phyloP scores from a whole-genome alignment of 1,139 yeast genomes.

The Saccharomycopsis phalli region DNA sequence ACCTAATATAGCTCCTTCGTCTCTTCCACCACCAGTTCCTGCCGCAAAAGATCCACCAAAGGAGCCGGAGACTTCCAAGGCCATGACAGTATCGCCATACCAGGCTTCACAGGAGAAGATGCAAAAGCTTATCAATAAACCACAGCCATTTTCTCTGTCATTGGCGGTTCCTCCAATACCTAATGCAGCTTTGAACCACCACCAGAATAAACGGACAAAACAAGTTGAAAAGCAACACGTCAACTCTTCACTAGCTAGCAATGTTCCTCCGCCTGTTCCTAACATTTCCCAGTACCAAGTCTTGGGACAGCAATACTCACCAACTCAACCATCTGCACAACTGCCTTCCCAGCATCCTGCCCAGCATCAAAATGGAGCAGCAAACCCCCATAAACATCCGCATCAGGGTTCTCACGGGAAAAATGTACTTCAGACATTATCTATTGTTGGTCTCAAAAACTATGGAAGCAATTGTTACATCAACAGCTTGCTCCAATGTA shows the following conservation, averaged over 20 bases:
- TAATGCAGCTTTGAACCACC: neutral
- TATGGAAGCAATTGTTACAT: conserved; percentile 69
- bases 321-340: conserved; percentile 21
- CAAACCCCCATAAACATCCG: conserved; percentile 28
- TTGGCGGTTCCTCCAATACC: conserved; percentile 17
- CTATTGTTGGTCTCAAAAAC: conserved; percentile 59
- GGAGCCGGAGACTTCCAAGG: too few relatives aligned
- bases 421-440: conserved; percentile 32
- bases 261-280: too few relatives aligned
- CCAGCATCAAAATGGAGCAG: conserved; percentile 20
- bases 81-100: conserved; percentile 15
- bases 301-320: conserved; percentile 17
- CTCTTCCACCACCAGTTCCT: too few relatives aligned
- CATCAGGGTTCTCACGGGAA: conserved; percentile 31
- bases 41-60: too few relatives aligned
- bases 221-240: neutral
- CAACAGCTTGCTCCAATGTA: conserved; percentile 58
- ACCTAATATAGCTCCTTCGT: too few relatives aligned
- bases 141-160: conserved; percentile 15
- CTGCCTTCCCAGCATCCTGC: conserved; percentile 22
- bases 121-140: conserved; percentile 18
- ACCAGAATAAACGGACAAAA: neutral
- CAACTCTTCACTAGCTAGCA: neutral
- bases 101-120: conserved; percentile 14
- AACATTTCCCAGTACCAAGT: conserved; percentile 8